These are phyloP conservation scores for Monosporozyma aquatica DNA, from an alignment of 805 yeast species.

Conservation along the genomic window DNA sequence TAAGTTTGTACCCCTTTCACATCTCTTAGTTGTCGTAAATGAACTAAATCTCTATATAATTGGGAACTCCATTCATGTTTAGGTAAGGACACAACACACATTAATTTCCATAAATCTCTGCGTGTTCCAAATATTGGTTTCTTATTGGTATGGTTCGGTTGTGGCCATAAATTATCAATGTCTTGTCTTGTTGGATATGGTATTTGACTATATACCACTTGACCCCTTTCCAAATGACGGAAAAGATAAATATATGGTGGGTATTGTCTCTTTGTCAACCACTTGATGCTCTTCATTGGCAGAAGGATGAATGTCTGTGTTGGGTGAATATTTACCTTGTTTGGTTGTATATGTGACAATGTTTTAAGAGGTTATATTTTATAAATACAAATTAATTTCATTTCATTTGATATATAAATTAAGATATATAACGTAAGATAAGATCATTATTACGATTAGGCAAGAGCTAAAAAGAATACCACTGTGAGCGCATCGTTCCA, in stretches of 20 bases:
- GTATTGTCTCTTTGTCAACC: slow-evolving; percentile 51
- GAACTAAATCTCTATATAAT: slow-evolving; percentile 65
- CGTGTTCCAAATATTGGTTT: slow-evolving; percentile 55
- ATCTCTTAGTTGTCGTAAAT: slow-evolving; percentile 68
- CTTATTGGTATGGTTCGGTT: slow-evolving; percentile 86
- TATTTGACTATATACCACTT: slow-evolving; percentile 79
- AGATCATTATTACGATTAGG: too few relatives aligned
- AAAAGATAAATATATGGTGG: slow-evolving; percentile 81
- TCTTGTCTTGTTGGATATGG: slow-evolving; percentile 45
- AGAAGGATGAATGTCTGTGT: too few relatives aligned
- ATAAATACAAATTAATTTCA: too few relatives aligned
- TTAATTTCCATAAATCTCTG: slow-evolving; percentile 81
- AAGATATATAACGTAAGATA: too few relatives aligned
- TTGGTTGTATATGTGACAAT: too few relatives aligned
- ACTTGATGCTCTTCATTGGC: slow-evolving; percentile 21
- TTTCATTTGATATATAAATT: too few relatives aligned
- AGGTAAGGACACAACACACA: slow-evolving; percentile 71
- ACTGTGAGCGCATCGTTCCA: too few relatives aligned
- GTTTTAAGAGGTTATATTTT: too few relatives aligned
- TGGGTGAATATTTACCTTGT: too few relatives aligned
- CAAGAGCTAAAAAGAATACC: too few relatives aligned
- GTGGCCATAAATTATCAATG: slow-evolving; percentile 49
- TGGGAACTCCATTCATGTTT: slow-evolving; percentile 55
- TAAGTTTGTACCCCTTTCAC: slow-evolving; percentile 53
- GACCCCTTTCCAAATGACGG: slow-evolving; percentile 82